These are phyloP conservation scores for Aethionema arabicum DNA, from an alignment of 345 rosid genomes.

Conservation along the genomic window DNA sequence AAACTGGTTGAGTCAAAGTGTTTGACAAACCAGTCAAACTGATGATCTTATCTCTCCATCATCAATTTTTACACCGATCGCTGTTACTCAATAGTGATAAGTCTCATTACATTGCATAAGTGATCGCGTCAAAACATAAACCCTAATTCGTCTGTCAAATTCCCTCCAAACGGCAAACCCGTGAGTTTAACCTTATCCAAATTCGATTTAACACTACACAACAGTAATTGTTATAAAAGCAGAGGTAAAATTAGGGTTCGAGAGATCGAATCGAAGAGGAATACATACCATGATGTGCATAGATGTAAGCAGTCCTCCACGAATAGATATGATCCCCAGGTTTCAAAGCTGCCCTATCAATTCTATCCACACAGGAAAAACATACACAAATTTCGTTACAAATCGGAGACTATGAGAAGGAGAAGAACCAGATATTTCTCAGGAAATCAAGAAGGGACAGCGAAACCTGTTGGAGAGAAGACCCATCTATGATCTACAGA, in stretches of 20 bases:
- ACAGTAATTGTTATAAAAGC: background rate
- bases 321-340: constrained; percentile 93
- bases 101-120: background rate
- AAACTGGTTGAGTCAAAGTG: too few species aligned
- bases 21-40: too few species aligned
- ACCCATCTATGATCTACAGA: constrained; percentile 51
- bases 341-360: constrained; percentile 51
- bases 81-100: background rate
- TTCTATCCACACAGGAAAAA: constrained; percentile 37
- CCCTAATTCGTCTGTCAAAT: constrained; percentile 1
- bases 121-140: background rate
- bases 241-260: background rate
- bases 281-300: constrained; percentile 77
- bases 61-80: too few species aligned
- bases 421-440: background rate
- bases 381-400: background rate
- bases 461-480: constrained; percentile 84
- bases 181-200: background rate
- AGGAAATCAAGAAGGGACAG: background rate
- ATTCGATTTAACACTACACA: background rate
- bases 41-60: too few species aligned
- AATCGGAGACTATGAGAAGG: background rate
- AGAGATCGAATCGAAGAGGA: background rate
- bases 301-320: constrained; percentile 87
- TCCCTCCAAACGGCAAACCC: background rate